Conservation (phyloP, 805 yeast species). For the Nakazawaea populi region DNA sequence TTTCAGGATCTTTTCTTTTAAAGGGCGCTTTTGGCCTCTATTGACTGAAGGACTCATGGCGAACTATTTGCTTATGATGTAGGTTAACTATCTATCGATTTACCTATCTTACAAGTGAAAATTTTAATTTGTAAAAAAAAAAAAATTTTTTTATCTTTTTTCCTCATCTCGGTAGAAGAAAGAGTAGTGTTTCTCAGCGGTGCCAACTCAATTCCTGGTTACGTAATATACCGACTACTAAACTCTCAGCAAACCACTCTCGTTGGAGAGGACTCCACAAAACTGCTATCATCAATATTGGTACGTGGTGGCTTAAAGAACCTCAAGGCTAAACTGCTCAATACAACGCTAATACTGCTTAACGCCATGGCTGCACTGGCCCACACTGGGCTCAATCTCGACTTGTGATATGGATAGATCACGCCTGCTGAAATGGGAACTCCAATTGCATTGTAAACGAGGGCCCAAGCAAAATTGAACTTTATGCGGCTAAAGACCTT, state of each 20-base stretch:
- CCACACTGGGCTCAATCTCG: constrained; percentile 59
- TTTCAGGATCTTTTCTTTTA: neutral
- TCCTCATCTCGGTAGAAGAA: constrained; percentile 1
- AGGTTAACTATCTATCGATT: neutral
- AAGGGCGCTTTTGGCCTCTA: constrained; percentile 5
- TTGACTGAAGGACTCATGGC: constrained; percentile 5
- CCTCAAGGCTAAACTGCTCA: constrained; percentile 47
- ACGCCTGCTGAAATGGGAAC: constrained; percentile 66
- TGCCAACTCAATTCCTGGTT: too few species aligned
- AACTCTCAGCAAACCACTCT: neutral
- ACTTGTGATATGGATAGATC: constrained; percentile 46
- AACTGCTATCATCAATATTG: neutral
- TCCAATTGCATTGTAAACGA: constrained; percentile 50
- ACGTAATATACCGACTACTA: neutral
- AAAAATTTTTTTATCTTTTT: neutral
- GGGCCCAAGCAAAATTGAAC: constrained; percentile 57
- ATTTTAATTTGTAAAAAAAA: constrained; percentile 2
- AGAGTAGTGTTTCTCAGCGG: neutral
- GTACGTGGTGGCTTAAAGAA: constrained; percentile 35
- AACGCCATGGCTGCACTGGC: constrained; percentile 64
- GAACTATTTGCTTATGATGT: neutral
- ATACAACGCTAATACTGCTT: constrained; percentile 51
- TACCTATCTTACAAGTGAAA: constrained; percentile 1
- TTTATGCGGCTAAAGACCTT: constrained; percentile 47
- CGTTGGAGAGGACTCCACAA: neutral